Conservation (phyloP, 148 eudicot species). For the Diospyros lotus region DNA sequence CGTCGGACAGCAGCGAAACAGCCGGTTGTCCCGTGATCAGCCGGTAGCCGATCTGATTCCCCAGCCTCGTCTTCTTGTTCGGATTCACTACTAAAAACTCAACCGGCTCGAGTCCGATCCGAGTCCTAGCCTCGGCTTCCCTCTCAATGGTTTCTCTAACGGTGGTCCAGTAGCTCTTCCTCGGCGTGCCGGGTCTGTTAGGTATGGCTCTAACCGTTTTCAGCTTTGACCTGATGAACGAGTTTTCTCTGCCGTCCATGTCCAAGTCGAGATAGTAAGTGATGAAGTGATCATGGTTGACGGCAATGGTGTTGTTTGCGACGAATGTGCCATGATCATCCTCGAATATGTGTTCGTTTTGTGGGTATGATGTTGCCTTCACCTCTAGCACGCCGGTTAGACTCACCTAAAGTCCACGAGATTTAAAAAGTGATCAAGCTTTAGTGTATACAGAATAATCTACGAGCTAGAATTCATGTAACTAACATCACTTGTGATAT, state of each 20-base stretch:
- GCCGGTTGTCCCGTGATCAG: conserved; percentile 54
- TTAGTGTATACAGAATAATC: too few relatives aligned
- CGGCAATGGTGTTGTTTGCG: conserved; percentile 47
- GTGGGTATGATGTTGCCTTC: conserved; percentile 59
- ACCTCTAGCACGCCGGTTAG: conserved; percentile 69
- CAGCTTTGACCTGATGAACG: conserved; percentile 35
- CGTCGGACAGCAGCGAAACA: conserved; percentile 37
- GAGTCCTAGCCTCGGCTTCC: conserved; percentile 45
- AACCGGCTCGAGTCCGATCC: conserved; percentile 38
- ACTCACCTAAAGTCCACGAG: conserved; percentile 43
- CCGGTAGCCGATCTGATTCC: conserved; percentile 66
- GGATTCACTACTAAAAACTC: conserved; percentile 51
- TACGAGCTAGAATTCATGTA: too few relatives aligned
- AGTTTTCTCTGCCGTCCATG: conserved; percentile 40
- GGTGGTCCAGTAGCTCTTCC: conserved; percentile 79
- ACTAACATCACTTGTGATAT: too few relatives aligned
- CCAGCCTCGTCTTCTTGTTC: conserved; percentile 52
- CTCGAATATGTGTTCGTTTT: conserved; percentile 15
- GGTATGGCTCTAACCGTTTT: conserved; percentile 20
- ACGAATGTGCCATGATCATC: conserved; percentile 59
- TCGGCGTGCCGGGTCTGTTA: conserved; percentile 27
- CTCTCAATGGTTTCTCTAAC: conserved; percentile 30
- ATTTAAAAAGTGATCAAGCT: background rate
- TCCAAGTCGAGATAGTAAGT: conserved; percentile 67
- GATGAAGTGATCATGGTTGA: conserved; percentile 77